A percentile compares a stretch with the other conserved stretches of the same genome.
These are phyloP conservation scores for Rachicladosporium sp. DNA, from an alignment of 2,329 filamentous ascomycete species.

Conservation along the genomic window DNA sequence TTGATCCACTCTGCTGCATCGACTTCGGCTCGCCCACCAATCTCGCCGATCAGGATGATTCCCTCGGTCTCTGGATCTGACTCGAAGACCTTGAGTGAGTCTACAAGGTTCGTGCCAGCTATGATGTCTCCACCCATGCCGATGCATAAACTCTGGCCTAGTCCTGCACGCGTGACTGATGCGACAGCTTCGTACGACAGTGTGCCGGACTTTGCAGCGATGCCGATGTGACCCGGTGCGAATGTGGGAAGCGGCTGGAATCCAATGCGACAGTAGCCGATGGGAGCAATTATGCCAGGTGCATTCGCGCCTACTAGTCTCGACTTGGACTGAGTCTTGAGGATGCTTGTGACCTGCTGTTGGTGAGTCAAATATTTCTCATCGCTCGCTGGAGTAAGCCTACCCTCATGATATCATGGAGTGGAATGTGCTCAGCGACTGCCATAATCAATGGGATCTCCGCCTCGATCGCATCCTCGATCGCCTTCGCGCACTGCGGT, in stretches of 20 bases:
- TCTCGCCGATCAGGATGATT: slow-evolving; percentile 60
- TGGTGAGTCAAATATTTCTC: slow-evolving; percentile 4
- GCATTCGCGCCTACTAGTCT: slow-evolving; percentile 70
- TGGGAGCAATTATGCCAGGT: slow-evolving; percentile 65
- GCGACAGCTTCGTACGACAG: slow-evolving; percentile 71
- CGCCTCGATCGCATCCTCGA: slow-evolving; percentile 68
- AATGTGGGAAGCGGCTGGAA: slow-evolving; percentile 69
- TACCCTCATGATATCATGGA: slow-evolving; percentile 65
- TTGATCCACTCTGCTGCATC: slow-evolving; percentile 63
- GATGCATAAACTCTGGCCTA: slow-evolving; percentile 66
- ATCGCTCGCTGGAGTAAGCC: slow-evolving; percentile 11
- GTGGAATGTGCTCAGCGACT: slow-evolving; percentile 67
- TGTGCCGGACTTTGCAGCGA: slow-evolving; percentile 70
- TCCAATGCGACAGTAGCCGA: slow-evolving; percentile 57
- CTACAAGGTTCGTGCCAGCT: slow-evolving; percentile 61
- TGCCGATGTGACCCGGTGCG: slow-evolving; percentile 54
- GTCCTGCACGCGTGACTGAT: slow-evolving; percentile 57
- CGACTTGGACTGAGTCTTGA: slow-evolving; percentile 58
- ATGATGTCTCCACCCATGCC: slow-evolving; percentile 67
- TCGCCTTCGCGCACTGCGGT: slow-evolving; percentile 58
- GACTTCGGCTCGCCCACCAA: slow-evolving; percentile 57
- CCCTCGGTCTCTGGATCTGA: slow-evolving; percentile 56
- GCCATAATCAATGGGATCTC: slow-evolving; percentile 67
- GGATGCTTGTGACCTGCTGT: slow-evolving; percentile 51
- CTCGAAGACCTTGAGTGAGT: slow-evolving; percentile 55